These are phyloP conservation scores for Hemisphaericaspora xylofermentans DNA, from an alignment of 1,139 yeast genomes.

Conservation along the genomic window DNA sequence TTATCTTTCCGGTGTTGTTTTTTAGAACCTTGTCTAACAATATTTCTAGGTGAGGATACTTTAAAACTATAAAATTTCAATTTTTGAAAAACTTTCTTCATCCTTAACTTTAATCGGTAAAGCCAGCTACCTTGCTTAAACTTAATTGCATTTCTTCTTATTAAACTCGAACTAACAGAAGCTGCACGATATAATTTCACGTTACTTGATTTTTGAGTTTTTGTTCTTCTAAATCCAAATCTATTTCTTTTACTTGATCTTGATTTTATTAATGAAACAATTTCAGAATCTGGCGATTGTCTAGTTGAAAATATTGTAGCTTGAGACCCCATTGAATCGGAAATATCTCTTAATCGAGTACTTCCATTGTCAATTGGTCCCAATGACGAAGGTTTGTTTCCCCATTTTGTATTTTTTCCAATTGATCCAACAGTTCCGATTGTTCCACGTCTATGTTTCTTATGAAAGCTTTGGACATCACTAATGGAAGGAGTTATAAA, in stretches of 20 bases:
- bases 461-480: conserved; percentile 16
- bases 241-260: conserved; percentile 1
- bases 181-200: conserved; percentile 14
- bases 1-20: conserved; percentile 13
- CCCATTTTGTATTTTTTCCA: background rate
- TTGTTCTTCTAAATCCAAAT: conserved; percentile 10
- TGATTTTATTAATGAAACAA: conserved; percentile 3
- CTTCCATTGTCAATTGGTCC: conserved; percentile 6
- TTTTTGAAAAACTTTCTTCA: conserved; percentile 25
- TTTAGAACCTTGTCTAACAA: background rate
- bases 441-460: background rate
- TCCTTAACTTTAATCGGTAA: conserved; percentile 30
- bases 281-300: conserved; percentile 11
- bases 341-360: conserved; percentile 23
- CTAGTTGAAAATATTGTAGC: conserved; percentile 49
- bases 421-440: background rate
- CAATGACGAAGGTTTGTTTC: background rate
- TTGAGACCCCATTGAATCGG: conserved; percentile 44
- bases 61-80: conserved; percentile 27
- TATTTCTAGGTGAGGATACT: conserved; percentile 30
- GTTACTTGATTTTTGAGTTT: conserved; percentile 12
- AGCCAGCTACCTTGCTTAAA: conserved; percentile 32
- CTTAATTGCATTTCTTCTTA: conserved; percentile 36
- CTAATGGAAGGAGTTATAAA: conserved; percentile 25
- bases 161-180: conserved; percentile 20